These are phyloP conservation scores for Entonaema liquescens DNA, from an alignment of 495 filamentous ascomycete genomes.

Conservation along the genomic window DNA sequence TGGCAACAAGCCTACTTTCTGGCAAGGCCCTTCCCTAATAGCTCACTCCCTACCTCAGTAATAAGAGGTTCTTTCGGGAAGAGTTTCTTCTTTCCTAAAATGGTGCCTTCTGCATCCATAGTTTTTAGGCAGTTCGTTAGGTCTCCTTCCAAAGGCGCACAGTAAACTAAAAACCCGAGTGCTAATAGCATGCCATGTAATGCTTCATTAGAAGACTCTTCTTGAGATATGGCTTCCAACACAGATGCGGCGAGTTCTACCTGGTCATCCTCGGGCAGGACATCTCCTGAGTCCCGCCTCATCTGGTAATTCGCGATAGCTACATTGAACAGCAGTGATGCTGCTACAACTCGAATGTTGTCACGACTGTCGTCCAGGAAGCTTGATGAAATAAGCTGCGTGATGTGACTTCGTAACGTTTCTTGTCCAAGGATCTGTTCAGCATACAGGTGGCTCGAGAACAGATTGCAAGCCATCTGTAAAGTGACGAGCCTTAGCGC, in stretches of 20 bases:
- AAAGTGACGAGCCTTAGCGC: conserved; percentile 82
- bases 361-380: conserved; percentile 63
- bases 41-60: conserved; percentile 62
- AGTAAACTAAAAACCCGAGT: conserved; percentile 77
- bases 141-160: conserved; percentile 70
- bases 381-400: conserved; percentile 59
- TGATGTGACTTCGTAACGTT: conserved; percentile 51
- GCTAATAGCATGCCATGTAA: conserved; percentile 76
- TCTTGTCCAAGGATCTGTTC: conserved; percentile 51
- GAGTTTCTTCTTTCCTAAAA: conserved; percentile 62
- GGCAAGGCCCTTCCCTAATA: conserved; percentile 54
- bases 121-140: conserved; percentile 76
- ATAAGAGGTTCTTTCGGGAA: conserved; percentile 66
- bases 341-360: conserved; percentile 74
- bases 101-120: conserved; percentile 71
- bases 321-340: conserved; percentile 85
- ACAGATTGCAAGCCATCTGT: conserved; percentile 68
- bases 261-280: conserved; percentile 71
- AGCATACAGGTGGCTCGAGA: conserved; percentile 67
- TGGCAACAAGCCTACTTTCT: conserved; percentile 18
- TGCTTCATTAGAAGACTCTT: conserved; percentile 73
- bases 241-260: conserved; percentile 80
- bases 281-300: conserved; percentile 66
- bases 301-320: conserved; percentile 72
- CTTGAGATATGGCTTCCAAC: conserved; percentile 75